Percentiles rank a stretch among this genome's conserved stretches.
These are phyloP conservation scores for Rutstroemia sp. DNA, from an alignment of 2,329 filamentous ascomycete species.

Conservation along the genomic window DNA sequence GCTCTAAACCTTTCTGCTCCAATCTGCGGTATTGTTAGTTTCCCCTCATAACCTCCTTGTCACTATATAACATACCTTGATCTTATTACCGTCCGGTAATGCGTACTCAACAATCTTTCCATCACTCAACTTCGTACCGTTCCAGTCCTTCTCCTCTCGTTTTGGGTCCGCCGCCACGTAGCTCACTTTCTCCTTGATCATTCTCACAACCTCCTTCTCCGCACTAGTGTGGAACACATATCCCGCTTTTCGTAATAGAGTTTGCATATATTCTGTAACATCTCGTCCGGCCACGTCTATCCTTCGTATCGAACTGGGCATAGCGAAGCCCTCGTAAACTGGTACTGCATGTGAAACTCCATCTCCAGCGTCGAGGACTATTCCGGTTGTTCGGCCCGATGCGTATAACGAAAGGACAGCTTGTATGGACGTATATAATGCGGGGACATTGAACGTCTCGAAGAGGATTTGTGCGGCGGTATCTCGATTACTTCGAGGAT, in stretches of 20 bases:
- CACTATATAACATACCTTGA: conserved; percentile 54
- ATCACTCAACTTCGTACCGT: conserved; percentile 67
- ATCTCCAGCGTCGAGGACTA: conserved; percentile 91
- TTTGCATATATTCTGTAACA: conserved; percentile 92
- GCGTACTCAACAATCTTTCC: conserved; percentile 80
- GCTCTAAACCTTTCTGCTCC: conserved; percentile 92
- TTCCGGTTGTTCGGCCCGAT: conserved; percentile 89
- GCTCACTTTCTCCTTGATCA: conserved; percentile 91
- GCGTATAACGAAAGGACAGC: conserved; percentile 94
- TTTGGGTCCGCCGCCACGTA: conserved; percentile 88
- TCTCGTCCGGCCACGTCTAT: conserved; percentile 96
- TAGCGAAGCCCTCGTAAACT: conserved; percentile 95
- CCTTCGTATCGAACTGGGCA: conserved; percentile 87
- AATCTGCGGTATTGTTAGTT: conserved; percentile 46
- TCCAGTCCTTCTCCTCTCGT: conserved; percentile 96
- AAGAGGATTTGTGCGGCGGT: conserved; percentile 96
- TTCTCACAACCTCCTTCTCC: conserved; percentile 96
- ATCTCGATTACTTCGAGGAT: conserved; percentile 91
- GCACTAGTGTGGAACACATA: conserved; percentile 96
- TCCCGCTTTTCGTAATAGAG: conserved; percentile 81
- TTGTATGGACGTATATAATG: conserved; percentile 93
- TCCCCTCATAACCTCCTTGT: neutral
- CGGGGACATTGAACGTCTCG: conserved; percentile 97
- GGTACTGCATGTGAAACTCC: conserved; percentile 96
- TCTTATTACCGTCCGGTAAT: conserved; percentile 85